Base-by-base conservation (phyloP, 2,329 filamentous ascomycete genomes). In the Phyllosticta citribraziliensis region DNA sequence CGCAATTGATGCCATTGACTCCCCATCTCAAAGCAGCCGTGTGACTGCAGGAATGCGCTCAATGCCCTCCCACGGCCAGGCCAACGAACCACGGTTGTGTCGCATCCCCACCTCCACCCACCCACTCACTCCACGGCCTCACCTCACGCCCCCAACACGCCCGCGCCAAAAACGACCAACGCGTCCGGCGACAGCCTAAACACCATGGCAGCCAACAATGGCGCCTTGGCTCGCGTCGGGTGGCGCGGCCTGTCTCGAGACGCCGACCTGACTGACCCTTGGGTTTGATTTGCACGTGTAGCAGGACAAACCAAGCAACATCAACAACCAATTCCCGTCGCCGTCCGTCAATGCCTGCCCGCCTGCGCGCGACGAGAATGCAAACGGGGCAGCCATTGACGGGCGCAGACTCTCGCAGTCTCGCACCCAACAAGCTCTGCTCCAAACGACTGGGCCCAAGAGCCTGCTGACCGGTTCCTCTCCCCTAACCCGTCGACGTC, bases 191-290 rank as follows among this genome's bases (percentile, higher is more conserved):
- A 40, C 33, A 40, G 33, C 33, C 33, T 40, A 40, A 40, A 40
- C 33, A 40, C 33, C 33, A 40, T 40, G 30, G 30, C 30, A 33
- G 30, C 30, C 30, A 33, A 33, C 33, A 12, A 40, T 40, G 33
- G 33, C 30, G 30, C 30, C 33, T 40, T 40, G 33, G 33, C 10
- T 40, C 33, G 33, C 2, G 10, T 40, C 33, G 33, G 33, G 57
- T 30, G 57, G 50, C 57, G 57, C 57, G 27, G 57, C 30, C n/a
- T 25, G n/a, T 47, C 24, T 59, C 52, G 57, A 60, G 58, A 60
- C 58, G 58, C 52, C 58, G 52, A 22, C 22, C 52, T 52, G 52
- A 55, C 52, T 52, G 52, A 55, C 55, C 55, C 52, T 60, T n/a
- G n/a, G n/a, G n/a, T n/a, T 24, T 24, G 52, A 22, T n/a, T 30